Conservation (phyloP, 2,329 filamentous ascomycete genomes). For the Pseudogymnoascus sp. region DNA sequence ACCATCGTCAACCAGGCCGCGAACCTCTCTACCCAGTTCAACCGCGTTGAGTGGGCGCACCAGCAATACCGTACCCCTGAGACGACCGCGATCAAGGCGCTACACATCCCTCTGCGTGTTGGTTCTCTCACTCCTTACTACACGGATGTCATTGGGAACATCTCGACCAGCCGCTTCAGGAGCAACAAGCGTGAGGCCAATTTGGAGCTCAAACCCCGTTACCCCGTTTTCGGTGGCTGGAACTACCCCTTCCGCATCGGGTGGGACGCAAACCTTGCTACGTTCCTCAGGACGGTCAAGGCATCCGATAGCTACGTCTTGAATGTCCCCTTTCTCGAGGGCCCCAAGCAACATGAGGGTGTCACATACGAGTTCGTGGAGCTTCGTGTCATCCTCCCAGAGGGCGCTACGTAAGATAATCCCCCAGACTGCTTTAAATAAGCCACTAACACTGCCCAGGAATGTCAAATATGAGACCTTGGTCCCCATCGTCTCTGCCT, state of each 20-base stretch:
- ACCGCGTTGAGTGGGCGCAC: conserved; percentile 68
- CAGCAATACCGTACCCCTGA: conserved; percentile 69
- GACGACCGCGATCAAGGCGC: conserved; percentile 70
- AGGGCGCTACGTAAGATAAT: conserved; percentile 72
- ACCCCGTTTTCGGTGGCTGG: conserved; percentile 96
- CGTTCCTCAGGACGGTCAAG: conserved; percentile 60
- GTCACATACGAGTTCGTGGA: conserved; percentile 77
- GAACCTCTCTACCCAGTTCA: conserved; percentile 65
- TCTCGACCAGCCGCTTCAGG: conserved; percentile 86
- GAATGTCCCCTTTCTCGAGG: conserved; percentile 88
- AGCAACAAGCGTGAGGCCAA: conserved; percentile 68
- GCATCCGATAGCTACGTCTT: conserved; percentile 69
- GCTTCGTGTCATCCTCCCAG: conserved; percentile 78
- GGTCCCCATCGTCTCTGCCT: conserved; percentile 59
- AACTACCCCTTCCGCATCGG: conserved; percentile 96
- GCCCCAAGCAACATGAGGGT: conserved; percentile 78
- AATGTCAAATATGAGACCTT: conserved; percentile 72
- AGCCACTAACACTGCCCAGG: conserved; percentile 39
- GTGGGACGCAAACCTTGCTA: conserved; percentile 82
- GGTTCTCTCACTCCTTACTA: conserved; percentile 88
- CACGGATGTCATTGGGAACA: conserved; percentile 92
- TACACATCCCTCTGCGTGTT: conserved; percentile 70
- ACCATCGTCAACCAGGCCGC: conserved; percentile 82
- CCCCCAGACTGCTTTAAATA: conserved; percentile 41
- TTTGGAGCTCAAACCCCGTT: conserved; percentile 86